A percentile compares a stretch with the other conserved stretches of the same genome.
Evolutionary conservation across 1,139 yeast species (phyloP).

Genomic region (Hemisphaericaspora subhashii): DNA sequence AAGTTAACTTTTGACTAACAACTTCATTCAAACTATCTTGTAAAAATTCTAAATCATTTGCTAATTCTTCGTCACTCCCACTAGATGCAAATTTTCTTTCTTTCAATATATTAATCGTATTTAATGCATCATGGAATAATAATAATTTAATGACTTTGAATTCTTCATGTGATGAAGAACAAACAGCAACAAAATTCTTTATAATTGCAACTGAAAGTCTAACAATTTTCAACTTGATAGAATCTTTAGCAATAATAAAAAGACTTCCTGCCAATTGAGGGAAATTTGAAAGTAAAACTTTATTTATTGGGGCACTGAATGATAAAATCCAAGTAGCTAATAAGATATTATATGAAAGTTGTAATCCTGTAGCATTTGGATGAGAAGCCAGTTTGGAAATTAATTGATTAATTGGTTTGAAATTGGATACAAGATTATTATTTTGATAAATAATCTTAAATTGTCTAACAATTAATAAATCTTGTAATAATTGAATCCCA

Average conservation of each 20-base stretch:
- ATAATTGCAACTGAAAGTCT: constrained; percentile 77
- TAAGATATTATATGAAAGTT: constrained; percentile 78
- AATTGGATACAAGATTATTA: constrained; percentile 45
- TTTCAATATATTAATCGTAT: constrained; percentile 64
- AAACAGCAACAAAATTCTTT: constrained; percentile 52
- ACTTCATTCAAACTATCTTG: constrained; percentile 64
- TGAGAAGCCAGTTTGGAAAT: constrained; percentile 33
- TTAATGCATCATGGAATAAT: constrained; percentile 74
- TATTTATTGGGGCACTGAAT: constrained; percentile 60
- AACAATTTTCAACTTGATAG: constrained; percentile 89
- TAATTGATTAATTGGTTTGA: constrained; percentile 52
- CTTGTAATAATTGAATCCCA: constrained; percentile 67
- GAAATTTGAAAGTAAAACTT: constrained; percentile 54
- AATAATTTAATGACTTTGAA: constrained; percentile 65
- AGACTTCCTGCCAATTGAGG: constrained; percentile 59
- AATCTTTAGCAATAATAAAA: constrained; percentile 57
- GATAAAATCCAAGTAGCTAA: constrained; percentile 83
- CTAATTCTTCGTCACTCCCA: constrained; percentile 78
- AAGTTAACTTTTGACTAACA: constrained; percentile 71
- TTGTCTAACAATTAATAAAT: constrained; percentile 55
- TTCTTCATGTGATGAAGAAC: constrained; percentile 30
- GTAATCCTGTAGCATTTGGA: constrained; percentile 64
- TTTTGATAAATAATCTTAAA: constrained; percentile 63
- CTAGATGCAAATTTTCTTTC: constrained; percentile 83
- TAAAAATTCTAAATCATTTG: constrained; percentile 65